Evolutionary conservation across 805 yeast genomes (phyloP).

Genomic region (Lipomyces orientalis): DNA sequence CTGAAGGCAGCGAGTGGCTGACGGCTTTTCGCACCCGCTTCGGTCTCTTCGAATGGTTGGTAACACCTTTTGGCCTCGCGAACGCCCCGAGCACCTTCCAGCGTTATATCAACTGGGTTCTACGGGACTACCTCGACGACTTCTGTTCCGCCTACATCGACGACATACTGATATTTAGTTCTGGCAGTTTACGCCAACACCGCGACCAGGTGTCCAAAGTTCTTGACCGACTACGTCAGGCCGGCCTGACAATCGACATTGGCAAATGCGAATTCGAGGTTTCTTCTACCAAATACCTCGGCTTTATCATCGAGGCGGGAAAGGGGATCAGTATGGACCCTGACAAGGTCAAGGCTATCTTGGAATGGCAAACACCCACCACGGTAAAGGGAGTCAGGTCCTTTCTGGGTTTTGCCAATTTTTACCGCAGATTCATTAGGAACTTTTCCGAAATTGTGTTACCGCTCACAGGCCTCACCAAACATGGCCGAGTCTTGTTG

Average conservation of each 20-base stretch:
- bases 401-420: constrained; percentile 19
- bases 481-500: no score
- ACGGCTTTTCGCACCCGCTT: constrained; percentile 31
- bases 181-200: no score
- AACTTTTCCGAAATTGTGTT: neutral
- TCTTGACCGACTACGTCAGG: neutral
- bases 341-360: constrained; percentile 14
- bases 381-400: constrained; percentile 7
- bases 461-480: neutral
- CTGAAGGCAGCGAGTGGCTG: constrained; percentile 4
- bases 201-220: constrained; percentile 8
- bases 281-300: neutral
- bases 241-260: neutral
- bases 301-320: neutral
- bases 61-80: constrained; percentile 37
- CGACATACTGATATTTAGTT: neutral
- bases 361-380: constrained; percentile 14
- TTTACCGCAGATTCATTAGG: constrained; percentile 18
- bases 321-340: constrained; percentile 19
- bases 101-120: constrained; percentile 2
- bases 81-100: constrained; percentile 36
- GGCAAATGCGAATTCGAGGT: neutral
- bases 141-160: neutral
- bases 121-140: neutral
- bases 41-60: constrained; percentile 33